Conservation (phyloP, 164 flowering plant genomes). For the Paratinospora sagittata region DNA sequence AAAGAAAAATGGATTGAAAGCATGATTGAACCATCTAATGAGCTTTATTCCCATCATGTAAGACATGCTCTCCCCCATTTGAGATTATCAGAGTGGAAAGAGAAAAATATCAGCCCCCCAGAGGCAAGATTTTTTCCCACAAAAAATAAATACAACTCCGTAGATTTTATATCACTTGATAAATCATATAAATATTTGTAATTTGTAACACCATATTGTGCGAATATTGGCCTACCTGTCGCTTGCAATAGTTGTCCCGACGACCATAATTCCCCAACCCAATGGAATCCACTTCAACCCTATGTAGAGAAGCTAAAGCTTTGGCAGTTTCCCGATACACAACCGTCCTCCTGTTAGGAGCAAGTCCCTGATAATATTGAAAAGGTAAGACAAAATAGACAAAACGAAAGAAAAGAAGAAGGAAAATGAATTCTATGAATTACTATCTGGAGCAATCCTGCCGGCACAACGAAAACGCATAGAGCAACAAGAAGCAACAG, state of each 20-base stretch:
- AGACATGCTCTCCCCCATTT: not conserved
- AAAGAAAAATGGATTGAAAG: not conserved
- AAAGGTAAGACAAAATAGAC: not conserved
- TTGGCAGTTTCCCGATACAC: conserved; percentile 63
- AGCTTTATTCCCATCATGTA: not conserved
- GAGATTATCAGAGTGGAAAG: not conserved
- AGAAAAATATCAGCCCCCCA: not conserved
- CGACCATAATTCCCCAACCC: conserved; percentile 74
- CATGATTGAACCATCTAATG: not conserved
- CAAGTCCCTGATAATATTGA: conserved; percentile 51
- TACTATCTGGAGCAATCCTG: not conserved
- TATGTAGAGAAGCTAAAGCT: conserved; percentile 70
- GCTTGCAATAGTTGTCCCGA: conserved; percentile 65
- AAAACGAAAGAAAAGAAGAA: not conserved
- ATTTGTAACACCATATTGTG: not conserved
- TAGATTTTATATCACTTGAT: not conserved
- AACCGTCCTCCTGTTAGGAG: conserved; percentile 49
- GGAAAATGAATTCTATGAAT: not conserved
- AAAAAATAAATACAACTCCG: not conserved
- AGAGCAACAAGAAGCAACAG: conserved; percentile 1
- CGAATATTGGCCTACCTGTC: conserved; percentile 53
- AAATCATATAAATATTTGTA: too few relatives aligned
- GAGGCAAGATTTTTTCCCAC: not conserved
- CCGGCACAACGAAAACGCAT: not conserved
- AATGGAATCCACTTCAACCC: conserved; percentile 64